Evolutionary conservation across 352 stramenopile genomes (phyloP).

Genomic region (Phytophthora colocasiae): DNA sequence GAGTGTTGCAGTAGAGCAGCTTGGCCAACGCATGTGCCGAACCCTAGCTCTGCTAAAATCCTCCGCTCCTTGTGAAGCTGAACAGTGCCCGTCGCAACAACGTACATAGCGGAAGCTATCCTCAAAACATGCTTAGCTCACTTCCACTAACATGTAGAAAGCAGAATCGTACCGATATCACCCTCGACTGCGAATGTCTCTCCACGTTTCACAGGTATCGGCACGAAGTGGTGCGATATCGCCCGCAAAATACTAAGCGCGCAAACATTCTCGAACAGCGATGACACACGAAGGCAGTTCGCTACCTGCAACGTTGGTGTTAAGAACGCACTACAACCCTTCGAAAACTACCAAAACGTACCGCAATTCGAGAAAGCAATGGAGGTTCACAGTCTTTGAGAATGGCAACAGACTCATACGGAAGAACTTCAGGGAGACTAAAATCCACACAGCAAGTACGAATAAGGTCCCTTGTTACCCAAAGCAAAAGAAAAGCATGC

Average conservation of each 20-base stretch:
- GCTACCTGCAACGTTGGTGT: conserved; percentile 53
- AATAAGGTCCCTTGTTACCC: background rate
- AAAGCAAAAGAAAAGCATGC: background rate
- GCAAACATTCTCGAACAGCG: conserved; percentile 83
- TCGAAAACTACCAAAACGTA: conserved; percentile 25
- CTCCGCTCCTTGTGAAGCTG: conserved; percentile 81
- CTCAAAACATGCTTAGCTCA: background rate
- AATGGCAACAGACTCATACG: conserved; percentile 53
- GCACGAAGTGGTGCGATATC: conserved; percentile 82
- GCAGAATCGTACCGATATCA: conserved; percentile 50
- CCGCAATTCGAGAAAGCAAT: conserved; percentile 77
- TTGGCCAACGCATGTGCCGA: conserved; percentile 82
- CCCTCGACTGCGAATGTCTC: conserved; percentile 74
- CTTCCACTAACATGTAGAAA: background rate
- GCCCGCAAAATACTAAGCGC: conserved; percentile 80
- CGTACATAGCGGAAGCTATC: conserved; percentile 79
- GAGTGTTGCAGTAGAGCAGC: conserved; percentile 72
- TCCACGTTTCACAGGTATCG: conserved; percentile 52
- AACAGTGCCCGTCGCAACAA: conserved; percentile 73
- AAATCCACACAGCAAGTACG: conserved; percentile 8
- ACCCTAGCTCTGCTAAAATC: conserved; percentile 68
- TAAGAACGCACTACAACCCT: background rate
- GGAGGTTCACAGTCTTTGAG: conserved; percentile 53
- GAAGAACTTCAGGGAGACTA: conserved; percentile 60
- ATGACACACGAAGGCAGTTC: conserved; percentile 82